These are phyloP conservation scores for Trichoderma gamsii DNA, from an alignment of 495 filamentous ascomycete genomes.

Conservation along the genomic window DNA sequence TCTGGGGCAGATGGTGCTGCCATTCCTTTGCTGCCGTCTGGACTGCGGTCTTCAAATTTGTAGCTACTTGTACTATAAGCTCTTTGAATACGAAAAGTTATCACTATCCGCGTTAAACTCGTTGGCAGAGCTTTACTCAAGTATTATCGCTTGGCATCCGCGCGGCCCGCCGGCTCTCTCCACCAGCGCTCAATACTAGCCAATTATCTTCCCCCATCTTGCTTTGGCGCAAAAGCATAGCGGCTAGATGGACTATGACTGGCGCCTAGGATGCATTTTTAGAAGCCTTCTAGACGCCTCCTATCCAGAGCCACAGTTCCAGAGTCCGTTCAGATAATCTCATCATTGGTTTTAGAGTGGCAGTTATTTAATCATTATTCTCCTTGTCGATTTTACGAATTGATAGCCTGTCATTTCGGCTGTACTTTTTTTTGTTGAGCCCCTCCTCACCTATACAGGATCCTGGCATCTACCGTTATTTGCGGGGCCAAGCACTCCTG, in stretches of 20 bases:
- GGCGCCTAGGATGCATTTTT: not conserved
- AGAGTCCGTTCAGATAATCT: not conserved
- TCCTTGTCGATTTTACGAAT: not conserved
- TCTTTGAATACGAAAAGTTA: not conserved
- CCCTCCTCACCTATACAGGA: not conserved
- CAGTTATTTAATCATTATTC: not conserved
- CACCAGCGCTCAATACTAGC: not conserved
- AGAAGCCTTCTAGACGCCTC: conserved; percentile 8
- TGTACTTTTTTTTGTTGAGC: conserved; percentile 3
- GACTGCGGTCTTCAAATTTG: not conserved
- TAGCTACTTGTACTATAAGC: no score
- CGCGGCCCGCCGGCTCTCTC: conserved; percentile 5
- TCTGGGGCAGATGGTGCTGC: not conserved
- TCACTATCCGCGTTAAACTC: not conserved
- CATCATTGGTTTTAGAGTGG: not conserved
- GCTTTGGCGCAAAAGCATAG: not conserved
- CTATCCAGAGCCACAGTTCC: not conserved
- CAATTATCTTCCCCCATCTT: not conserved
- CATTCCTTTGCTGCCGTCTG: not conserved
- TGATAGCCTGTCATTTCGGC: not conserved
- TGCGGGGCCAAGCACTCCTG: not conserved
- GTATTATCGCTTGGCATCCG: not conserved
- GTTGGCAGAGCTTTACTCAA: not conserved
- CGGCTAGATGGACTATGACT: not conserved
- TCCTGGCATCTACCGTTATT: not conserved